A percentile compares a stretch with the other conserved stretches of the same genome.
phyloP scores from a whole-genome alignment of 2,329 filamentous ascomycete genomes.

The Pseudomassariella vexata region DNA sequence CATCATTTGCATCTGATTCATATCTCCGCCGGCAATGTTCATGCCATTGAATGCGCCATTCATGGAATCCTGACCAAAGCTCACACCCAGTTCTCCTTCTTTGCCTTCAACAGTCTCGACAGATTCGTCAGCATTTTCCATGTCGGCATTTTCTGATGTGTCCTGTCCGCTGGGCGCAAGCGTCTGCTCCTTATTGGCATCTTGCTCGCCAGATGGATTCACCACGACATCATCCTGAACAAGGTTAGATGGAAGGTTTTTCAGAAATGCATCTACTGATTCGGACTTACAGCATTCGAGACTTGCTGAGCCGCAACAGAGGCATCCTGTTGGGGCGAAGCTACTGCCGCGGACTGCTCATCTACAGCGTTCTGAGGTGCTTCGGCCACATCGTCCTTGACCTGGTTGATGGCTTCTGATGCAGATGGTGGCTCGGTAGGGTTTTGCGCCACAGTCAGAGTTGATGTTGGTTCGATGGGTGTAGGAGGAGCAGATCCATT shows the following conservation, averaged over 20 bases:
- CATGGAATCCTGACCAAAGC: constrained; percentile 28
- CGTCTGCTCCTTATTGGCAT: constrained; percentile 9
- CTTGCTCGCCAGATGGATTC: constrained; percentile 4
- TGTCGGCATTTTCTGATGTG: constrained; percentile 13
- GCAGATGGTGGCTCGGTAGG: constrained; percentile 15
- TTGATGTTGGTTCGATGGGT: constrained; percentile 34
- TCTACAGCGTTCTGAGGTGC: constrained; percentile 1
- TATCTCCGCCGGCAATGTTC: constrained; percentile 59
- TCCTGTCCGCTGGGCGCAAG: constrained; percentile 15
- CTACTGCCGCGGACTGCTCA: neutral
- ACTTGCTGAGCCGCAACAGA: constrained; percentile 1
- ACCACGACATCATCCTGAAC: constrained; percentile 1
- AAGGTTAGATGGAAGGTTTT: neutral
- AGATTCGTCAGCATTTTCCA: constrained; percentile 21
- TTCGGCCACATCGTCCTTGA: constrained; percentile 3
- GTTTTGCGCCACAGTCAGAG: constrained; percentile 23
- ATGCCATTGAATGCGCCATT: constrained; percentile 51
- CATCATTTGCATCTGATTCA: constrained; percentile 77
- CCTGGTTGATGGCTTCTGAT: constrained; percentile 8
- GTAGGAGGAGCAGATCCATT: constrained; percentile 33
- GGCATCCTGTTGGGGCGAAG: too few relatives aligned
- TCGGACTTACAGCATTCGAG: neutral
- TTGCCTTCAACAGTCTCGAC: constrained; percentile 22
- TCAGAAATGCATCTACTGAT: neutral
- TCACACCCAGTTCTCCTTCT: constrained; percentile 22